Conservation (phyloP, 345 rosid genomes). For the Eucalyptus camaldulensis region DNA sequence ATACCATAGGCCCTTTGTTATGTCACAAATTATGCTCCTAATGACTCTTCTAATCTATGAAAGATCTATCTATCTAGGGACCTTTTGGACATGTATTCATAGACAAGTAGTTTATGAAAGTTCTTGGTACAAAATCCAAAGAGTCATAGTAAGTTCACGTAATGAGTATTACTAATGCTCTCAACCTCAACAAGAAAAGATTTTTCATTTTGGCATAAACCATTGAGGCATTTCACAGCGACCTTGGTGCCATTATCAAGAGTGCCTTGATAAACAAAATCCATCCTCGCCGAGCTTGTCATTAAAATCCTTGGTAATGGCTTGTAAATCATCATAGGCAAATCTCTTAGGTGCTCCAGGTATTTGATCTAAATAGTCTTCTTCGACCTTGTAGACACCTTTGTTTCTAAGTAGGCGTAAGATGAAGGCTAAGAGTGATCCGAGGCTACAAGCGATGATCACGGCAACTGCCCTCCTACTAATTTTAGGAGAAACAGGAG, state of each 20-base stretch:
- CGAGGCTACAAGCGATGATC: background rate
- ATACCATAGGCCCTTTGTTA: constrained; percentile 17
- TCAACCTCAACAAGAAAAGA: background rate
- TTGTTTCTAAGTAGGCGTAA: background rate
- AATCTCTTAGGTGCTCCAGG: background rate
- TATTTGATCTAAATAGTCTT: background rate
- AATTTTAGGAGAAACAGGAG: background rate
- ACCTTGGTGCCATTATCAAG: background rate
- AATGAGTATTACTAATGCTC: background rate
- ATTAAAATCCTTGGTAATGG: background rate
- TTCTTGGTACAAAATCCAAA: background rate
- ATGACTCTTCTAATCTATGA: background rate
- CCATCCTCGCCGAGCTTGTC: background rate
- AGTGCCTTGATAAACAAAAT: background rate
- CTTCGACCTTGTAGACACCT: background rate
- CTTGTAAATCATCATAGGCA: background rate
- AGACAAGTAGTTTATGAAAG: background rate
- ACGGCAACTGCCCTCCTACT: background rate
- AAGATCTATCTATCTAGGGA: constrained; percentile 12
- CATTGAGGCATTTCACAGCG: background rate
- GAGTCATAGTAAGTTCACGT: background rate
- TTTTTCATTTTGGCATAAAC: background rate
- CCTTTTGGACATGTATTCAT: constrained; percentile 1
- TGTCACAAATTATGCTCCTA: constrained; percentile 7
- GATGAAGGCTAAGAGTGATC: background rate